Conservation (phyloP, 345 rosid species). For the Sisymbrium irio region DNA sequence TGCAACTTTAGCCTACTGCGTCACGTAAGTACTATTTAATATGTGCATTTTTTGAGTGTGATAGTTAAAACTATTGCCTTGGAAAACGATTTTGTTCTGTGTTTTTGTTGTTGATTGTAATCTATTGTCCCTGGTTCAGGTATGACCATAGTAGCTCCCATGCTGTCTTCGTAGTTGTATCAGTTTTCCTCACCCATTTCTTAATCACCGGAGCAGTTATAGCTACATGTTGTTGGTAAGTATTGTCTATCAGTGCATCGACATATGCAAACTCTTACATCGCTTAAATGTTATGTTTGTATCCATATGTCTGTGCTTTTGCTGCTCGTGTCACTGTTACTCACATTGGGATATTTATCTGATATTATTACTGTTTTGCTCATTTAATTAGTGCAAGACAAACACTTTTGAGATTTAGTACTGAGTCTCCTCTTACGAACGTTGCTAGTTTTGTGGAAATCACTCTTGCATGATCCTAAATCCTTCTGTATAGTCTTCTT, state of each 20-base stretch:
- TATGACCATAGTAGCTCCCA: slow-evolving; percentile 88
- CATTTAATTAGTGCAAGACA: background rate
- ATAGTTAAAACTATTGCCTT: background rate
- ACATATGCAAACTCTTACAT: slow-evolving; percentile 3
- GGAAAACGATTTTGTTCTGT: background rate
- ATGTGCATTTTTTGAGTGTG: background rate
- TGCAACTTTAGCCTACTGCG: slow-evolving; percentile 90
- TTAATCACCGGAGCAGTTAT: slow-evolving; percentile 65
- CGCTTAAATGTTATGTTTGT: background rate
- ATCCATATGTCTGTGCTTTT: background rate
- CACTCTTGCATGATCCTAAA: background rate
- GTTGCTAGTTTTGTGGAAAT: slow-evolving; percentile 10
- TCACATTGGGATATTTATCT: background rate
- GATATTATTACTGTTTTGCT: background rate
- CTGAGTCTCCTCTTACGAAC: background rate
- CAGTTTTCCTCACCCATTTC: slow-evolving; percentile 81
- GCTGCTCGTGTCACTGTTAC: background rate
- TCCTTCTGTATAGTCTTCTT: background rate
- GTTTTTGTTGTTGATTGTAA: background rate
- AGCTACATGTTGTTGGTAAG: slow-evolving; percentile 94
- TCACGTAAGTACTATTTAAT: slow-evolving; percentile 65
- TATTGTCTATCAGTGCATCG: slow-evolving; percentile 4
- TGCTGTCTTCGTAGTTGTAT: slow-evolving; percentile 72
- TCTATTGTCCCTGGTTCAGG: slow-evolving; percentile 44
- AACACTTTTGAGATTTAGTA: background rate